These are phyloP conservation scores for Zelopaecilomyces penicillatus DNA, from an alignment of 2,329 filamentous ascomycete genomes.

Conservation along the genomic window DNA sequence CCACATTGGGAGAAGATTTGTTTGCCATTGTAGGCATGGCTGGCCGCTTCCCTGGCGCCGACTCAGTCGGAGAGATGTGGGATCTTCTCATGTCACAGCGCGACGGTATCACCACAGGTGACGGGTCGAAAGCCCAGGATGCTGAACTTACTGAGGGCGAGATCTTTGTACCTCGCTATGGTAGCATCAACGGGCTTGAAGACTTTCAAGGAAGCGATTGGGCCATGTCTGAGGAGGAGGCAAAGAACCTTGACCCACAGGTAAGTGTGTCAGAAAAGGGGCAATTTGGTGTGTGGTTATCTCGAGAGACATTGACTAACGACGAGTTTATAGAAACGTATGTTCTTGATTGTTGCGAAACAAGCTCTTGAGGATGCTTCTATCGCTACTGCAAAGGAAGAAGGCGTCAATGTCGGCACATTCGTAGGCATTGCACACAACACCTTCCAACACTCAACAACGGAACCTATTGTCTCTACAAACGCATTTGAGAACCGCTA, in stretches of 20 bases:
- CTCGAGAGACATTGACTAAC: too few species aligned
- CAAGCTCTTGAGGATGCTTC: too few species aligned
- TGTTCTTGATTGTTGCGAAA: too few species aligned
- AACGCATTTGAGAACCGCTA: too few species aligned
- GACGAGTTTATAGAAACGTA: too few species aligned
- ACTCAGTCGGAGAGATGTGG: constrained; percentile 45
- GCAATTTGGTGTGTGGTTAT: too few species aligned
- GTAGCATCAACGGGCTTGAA: constrained; percentile 64
- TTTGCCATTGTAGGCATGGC: constrained; percentile 69
- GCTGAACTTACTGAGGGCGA: constrained; percentile 57
- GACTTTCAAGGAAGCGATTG: constrained; percentile 52
- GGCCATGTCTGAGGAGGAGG: too few species aligned
- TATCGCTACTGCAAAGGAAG: too few species aligned
- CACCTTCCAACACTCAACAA: constrained; percentile 56
- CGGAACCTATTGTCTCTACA: constrained; percentile 19
- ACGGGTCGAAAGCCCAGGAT: constrained; percentile 19
- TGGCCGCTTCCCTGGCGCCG: constrained; percentile 37
- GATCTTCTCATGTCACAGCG: constrained; percentile 40
- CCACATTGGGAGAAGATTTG: constrained; percentile 1
- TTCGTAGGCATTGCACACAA: constrained; percentile 5
- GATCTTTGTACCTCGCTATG: constrained; percentile 59
- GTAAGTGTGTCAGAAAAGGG: too few species aligned
- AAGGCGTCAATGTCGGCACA: too few species aligned
- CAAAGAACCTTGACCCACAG: too few species aligned
- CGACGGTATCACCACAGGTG: too few species aligned